Percentiles rank a stretch among this genome's conserved stretches.
Evolutionary conservation across 116 monocot genomes (phyloP).

Genomic region (Trichopus zeylanicus): DNA sequence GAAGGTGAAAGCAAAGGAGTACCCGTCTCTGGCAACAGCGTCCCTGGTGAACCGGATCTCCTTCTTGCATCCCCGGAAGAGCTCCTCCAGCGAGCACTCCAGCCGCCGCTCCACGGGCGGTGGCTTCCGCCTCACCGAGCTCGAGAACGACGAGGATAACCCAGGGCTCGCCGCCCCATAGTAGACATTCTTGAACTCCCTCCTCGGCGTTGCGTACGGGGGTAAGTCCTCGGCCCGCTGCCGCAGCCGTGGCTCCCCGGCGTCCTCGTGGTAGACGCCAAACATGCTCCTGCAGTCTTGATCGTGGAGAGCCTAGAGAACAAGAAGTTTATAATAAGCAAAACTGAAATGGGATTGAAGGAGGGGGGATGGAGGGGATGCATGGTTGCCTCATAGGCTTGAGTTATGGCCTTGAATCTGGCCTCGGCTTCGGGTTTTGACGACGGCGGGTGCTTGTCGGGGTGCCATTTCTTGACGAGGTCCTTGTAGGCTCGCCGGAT

Average conservation of each 20-base stretch:
- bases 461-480: slow-evolving; percentile 89
- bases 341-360: background rate
- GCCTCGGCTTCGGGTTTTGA: slow-evolving; percentile 79
- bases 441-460: slow-evolving; percentile 92
- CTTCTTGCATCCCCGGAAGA: too few relatives aligned
- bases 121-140: slow-evolving; percentile 38
- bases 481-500: slow-evolving; percentile 82
- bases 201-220: slow-evolving; percentile 5
- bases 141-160: slow-evolving; percentile 11
- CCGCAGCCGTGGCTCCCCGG: slow-evolving; percentile 5
- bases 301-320: slow-evolving; percentile 34
- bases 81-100: too few relatives aligned
- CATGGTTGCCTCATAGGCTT: slow-evolving; percentile 71
- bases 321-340: background rate
- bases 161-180: slow-evolving; percentile 10
- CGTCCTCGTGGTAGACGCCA: background rate
- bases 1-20: too few relatives aligned
- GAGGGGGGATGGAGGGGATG: background rate
- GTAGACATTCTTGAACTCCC: slow-evolving; percentile 21
- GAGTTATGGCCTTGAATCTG: slow-evolving; percentile 77
- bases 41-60: too few relatives aligned
- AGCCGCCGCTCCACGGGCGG: slow-evolving; percentile 48
- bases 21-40: too few relatives aligned
- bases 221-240: slow-evolving; percentile 4
- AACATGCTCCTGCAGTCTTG: slow-evolving; percentile 26